A percentile compares a stretch with the other conserved stretches of the same genome.
phyloP scores from a whole-genome alignment of 495 filamentous ascomycete species.

The Parathielavia appendiculata region DNA sequence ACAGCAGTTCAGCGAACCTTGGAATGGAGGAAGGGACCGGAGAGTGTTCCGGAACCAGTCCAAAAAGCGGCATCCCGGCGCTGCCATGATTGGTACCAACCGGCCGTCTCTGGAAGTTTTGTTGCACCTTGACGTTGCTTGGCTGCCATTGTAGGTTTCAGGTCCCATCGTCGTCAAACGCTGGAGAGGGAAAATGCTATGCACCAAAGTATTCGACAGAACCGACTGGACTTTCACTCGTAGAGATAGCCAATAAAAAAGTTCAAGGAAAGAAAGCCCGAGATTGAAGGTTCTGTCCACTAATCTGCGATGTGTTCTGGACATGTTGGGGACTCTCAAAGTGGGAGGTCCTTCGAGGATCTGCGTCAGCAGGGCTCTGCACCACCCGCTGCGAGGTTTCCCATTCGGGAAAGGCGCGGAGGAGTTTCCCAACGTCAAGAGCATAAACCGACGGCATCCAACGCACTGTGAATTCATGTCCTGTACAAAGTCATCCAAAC shows the following conservation, averaged over 20 bases:
- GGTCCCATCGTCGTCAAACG: too few species aligned
- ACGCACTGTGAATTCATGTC: too few species aligned
- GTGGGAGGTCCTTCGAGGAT: slow-evolving; percentile 18
- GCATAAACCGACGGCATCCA: slow-evolving; percentile 28
- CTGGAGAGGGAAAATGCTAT: too few species aligned
- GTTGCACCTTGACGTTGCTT: too few species aligned
- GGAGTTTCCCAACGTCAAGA: slow-evolving; percentile 12
- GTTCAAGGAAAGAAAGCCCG: too few species aligned
- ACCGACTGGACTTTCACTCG: too few species aligned
- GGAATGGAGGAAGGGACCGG: background rate
- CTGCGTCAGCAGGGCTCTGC: slow-evolving; percentile 14
- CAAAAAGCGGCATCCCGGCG: background rate
- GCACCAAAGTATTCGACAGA: too few species aligned
- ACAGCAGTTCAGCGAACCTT: too few species aligned
- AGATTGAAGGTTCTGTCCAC: slow-evolving; percentile 4
- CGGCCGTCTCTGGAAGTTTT: too few species aligned
- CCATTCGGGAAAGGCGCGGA: slow-evolving; percentile 15
- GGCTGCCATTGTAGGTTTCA: too few species aligned
- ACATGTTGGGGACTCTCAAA: background rate
- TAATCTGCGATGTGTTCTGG: background rate
- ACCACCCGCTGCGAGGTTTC: slow-evolving; percentile 22
- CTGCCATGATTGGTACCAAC: background rate
- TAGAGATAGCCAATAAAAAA: too few species aligned
- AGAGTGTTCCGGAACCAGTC: background rate
- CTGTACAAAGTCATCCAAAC: too few species aligned